These are phyloP conservation scores for Wallacemonas sp. DNA, from an alignment of 208 protist genomes.

Conservation along the genomic window DNA sequence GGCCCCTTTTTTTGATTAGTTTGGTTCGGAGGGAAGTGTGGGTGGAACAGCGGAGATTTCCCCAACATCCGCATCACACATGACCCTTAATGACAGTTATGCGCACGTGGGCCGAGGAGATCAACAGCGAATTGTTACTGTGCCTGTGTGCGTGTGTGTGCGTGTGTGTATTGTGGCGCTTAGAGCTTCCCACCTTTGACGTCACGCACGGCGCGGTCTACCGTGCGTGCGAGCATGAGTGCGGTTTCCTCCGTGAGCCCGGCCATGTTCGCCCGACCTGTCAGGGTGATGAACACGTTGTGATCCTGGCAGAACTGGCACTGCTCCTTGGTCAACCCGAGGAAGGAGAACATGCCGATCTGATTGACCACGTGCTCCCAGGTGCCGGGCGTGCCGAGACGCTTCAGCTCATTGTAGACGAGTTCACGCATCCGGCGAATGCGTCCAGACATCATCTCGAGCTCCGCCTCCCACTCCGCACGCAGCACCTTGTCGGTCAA, in stretches of 20 bases:
- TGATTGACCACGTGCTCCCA: constrained; percentile 96
- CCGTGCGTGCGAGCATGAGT: constrained; percentile 53
- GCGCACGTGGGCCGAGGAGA: too few species aligned
- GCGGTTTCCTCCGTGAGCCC: constrained; percentile 60
- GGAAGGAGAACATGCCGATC: constrained; percentile 99
- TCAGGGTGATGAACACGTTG: constrained; percentile 72
- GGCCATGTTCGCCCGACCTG: constrained; percentile 82
- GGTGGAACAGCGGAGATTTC: too few species aligned
- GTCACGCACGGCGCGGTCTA: constrained; percentile 63
- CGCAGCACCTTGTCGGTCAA: constrained; percentile 81
- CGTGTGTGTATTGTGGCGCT: too few species aligned
- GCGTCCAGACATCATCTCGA: constrained; percentile 82
- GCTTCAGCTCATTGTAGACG: constrained; percentile 74
- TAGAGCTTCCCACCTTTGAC: constrained; percentile 6
- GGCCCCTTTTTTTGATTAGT: too few species aligned
- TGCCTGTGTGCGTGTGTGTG: too few species aligned
- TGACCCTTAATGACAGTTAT: too few species aligned
- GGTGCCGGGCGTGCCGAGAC: constrained; percentile 71
- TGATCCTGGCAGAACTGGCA: constrained; percentile 65
- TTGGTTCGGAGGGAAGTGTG: too few species aligned
- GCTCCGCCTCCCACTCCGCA: constrained; percentile 90
- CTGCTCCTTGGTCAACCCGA: constrained; percentile 91
- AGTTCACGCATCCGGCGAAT: constrained; percentile 81
- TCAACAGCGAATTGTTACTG: too few species aligned
- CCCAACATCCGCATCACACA: too few species aligned